Base-by-base conservation (phyloP, 2,329 filamentous ascomycete species). In the Sarocladium brachiariae region DNA sequence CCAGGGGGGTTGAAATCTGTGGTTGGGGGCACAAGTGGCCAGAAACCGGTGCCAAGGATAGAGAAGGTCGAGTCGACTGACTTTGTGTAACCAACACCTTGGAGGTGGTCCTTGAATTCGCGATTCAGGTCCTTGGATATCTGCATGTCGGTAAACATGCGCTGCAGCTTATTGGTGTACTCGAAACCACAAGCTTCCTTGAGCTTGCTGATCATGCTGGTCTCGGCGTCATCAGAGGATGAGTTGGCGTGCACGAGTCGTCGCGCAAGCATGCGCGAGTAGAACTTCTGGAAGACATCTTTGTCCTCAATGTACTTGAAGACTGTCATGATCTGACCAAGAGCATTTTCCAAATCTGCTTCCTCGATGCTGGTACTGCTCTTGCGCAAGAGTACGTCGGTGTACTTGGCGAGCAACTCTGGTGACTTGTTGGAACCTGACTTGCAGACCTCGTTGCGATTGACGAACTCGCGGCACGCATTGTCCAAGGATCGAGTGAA, bases 261-360 rank as follows among this genome's bases (percentile, higher is more conserved):
- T 66, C 95, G 89, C 47, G 93, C 93, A 59, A 99, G 74, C 85
- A 96, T 96, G 55, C 91, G 87, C 2, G 92, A 95, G 71, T 99
- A 99, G 71, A 96, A 99, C 69, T 97, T 99, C 69, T 97, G 93
- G 78, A 99, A 99, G 4, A 99, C 95, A 63, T 99, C 93, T 76
- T 99, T 99, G 71, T 99, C 95, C 66, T 99, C 93, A 56, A 99
- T 97, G 70, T 99, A 99, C 73, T 97, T 97, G 81, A 99, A 99
- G 51, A 99, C 89, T 1, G 92, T 96, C 93, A 99, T 99, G 61
- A 99, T 93, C 66, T 96, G 89, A 18, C 82, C 83, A 25, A 97
- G 74, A 27, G 89, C 86, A 57, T 86, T 85, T 70, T 99, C 93
- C 60, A 97, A 78, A 63, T 99, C 92, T 27, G 88, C 86, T 64